These are phyloP conservation scores for Chaetomium tenue DNA, from an alignment of 495 filamentous ascomycete genomes.

Conservation along the genomic window DNA sequence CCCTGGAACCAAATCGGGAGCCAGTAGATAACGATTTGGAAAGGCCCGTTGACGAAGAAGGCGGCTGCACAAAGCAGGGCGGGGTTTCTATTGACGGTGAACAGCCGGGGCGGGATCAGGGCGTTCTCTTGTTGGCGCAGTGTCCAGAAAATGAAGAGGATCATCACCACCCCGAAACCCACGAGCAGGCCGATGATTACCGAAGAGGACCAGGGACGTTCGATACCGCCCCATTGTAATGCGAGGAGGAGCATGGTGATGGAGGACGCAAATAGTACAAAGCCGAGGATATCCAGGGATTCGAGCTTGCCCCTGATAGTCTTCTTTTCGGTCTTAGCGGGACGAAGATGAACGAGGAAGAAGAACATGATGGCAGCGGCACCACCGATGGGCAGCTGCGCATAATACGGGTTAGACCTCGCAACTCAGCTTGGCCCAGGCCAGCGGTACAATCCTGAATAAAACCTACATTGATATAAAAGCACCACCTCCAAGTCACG, in stretches of 20 bases:
- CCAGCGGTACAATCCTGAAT: no score
- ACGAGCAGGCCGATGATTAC: neutral
- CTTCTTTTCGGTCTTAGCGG: neutral
- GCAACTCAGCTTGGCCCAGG: neutral
- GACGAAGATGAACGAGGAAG: neutral
- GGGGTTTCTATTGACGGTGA: neutral
- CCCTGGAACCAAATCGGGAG: conserved; percentile 2
- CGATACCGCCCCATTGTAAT: neutral
- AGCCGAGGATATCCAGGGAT: neutral
- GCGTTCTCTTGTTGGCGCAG: neutral
- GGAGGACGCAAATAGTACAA: neutral
- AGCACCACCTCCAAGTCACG: conserved; percentile 48
- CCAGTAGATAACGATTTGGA: neutral
- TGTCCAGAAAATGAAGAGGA: neutral
- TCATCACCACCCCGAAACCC: neutral
- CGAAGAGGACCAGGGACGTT: neutral
- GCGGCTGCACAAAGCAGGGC: neutral
- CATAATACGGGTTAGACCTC: conserved; percentile 24
- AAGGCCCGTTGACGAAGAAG: neutral
- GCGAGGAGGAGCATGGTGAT: neutral
- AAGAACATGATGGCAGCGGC: neutral
- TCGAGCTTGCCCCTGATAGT: neutral
- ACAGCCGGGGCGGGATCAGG: neutral
- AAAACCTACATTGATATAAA: conserved; percentile 26
- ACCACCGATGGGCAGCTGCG: neutral